Evolutionary conservation across 1,284 basidiomycete genomes (phyloP).

Genomic region (Pseudozyma tsukubaensis): DNA sequence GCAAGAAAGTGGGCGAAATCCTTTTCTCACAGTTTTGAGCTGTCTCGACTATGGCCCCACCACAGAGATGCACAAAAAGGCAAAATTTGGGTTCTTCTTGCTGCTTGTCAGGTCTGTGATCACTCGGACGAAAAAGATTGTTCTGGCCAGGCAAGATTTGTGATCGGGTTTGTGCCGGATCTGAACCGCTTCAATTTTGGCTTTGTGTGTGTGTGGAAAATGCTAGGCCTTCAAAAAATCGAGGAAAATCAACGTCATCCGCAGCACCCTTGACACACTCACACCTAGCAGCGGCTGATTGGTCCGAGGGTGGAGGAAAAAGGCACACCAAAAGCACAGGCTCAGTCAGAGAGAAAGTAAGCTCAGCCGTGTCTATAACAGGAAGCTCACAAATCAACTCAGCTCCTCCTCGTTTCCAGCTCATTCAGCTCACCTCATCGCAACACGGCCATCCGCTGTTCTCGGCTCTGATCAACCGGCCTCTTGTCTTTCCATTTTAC

Average conservation of each 20-base stretch:
- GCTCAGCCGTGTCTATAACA: too few relatives aligned
- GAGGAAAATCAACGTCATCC: slow-evolving; percentile 13
- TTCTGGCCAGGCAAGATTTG: not conserved
- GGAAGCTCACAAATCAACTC: too few relatives aligned
- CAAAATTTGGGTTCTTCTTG: not conserved
- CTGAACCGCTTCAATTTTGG: too few relatives aligned
- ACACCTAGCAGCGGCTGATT: slow-evolving; percentile 12
- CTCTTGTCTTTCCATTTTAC: too few relatives aligned
- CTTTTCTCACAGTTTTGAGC: not conserved
- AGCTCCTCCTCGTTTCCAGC: too few relatives aligned
- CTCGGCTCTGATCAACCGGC: too few relatives aligned
- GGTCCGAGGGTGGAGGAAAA: slow-evolving; percentile 23
- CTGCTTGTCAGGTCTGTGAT: too few relatives aligned
- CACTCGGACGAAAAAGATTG: too few relatives aligned
- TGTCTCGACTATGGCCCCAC: not conserved
- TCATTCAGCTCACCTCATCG: too few relatives aligned
- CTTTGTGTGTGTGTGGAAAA: slow-evolving; percentile 11
- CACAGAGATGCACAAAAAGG: not conserved
- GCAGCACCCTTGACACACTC: not conserved
- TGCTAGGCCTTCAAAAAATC: slow-evolving; percentile 31
- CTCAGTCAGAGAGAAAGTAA: slow-evolving; percentile 1
- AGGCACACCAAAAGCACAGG: not conserved
- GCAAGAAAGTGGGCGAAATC: too few relatives aligned
- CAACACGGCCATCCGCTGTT: too few relatives aligned
- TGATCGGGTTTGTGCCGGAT: too few relatives aligned